A percentile compares a stretch with the other conserved stretches of the same genome.
These are phyloP conservation scores for Coemansia umbellata DNA, from an alignment of 192 early-diverging fungal genomes.

Conservation along the genomic window DNA sequence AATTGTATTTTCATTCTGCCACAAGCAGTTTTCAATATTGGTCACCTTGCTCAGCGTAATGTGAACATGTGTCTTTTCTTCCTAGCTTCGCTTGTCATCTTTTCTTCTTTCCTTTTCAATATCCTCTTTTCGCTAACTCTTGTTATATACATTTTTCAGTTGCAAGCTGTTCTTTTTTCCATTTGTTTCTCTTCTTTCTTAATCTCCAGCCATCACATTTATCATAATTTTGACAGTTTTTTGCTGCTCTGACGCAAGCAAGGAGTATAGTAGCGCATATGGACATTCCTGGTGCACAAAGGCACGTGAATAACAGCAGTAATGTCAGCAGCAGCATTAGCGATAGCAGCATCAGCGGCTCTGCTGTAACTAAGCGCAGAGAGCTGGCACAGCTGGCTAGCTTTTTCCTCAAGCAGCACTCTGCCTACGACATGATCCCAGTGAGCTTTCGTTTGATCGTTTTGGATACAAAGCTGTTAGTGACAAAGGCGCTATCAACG, in stretches of 20 bases:
- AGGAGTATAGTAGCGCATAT: conserved; percentile 4
- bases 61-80: not conserved
- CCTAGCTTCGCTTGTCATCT: not conserved
- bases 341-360: conserved; percentile 6
- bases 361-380: conserved; percentile 30
- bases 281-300: conserved; percentile 28
- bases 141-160: not conserved
- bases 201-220: not conserved
- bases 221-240: conserved; percentile 2
- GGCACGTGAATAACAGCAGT: not conserved
- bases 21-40: not conserved
- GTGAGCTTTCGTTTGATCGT: conserved; percentile 89
- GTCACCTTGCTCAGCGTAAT: no score
- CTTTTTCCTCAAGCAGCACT: conserved; percentile 74
- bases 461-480: conserved; percentile 81
- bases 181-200: conserved; percentile 7
- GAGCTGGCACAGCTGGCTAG: conserved; percentile 50
- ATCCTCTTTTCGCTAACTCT: not conserved
- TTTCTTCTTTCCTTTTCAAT: not conserved
- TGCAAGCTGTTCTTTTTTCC: not conserved
- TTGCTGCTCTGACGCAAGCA: not conserved
- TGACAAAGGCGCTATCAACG: conserved; percentile 88
- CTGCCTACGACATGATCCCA: conserved; percentile 88
- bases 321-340: not conserved
- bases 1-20: no score